Evolutionary conservation across 2,329 filamentous ascomycete genomes (phyloP).

Genomic region (Xylaria sp.): DNA sequence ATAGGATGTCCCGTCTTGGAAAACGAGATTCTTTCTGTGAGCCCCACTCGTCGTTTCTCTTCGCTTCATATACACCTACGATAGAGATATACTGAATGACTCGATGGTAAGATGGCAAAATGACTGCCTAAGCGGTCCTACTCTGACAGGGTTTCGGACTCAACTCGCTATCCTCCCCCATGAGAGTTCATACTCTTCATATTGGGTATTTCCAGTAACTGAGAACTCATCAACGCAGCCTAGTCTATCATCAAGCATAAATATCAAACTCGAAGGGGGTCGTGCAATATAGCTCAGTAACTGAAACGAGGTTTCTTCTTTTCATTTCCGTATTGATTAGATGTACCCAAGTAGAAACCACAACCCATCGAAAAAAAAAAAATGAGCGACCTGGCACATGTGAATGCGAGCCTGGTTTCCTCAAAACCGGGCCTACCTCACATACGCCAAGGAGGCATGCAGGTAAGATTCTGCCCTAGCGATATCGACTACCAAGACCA

Average conservation of each 20-base stretch:
- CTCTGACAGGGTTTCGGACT: neutral
- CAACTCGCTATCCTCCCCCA: neutral
- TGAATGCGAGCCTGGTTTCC: neutral
- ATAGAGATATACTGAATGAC: neutral
- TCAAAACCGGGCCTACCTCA: too few relatives aligned
- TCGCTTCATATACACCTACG: neutral
- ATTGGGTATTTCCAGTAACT: neutral
- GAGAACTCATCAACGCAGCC: neutral
- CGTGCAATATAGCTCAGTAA: neutral
- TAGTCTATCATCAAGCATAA: neutral
- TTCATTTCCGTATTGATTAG: neutral
- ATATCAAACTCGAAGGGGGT: neutral
- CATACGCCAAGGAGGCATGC: conserved; percentile 9
- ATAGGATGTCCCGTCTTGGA: conserved; percentile 4
- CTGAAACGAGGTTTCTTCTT: neutral
- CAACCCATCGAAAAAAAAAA: neutral
- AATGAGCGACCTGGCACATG: neutral
- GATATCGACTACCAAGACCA: conserved; percentile 6
- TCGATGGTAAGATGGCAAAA: neutral
- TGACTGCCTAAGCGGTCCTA: neutral
- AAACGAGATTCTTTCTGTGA: neutral
- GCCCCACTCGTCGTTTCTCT: neutral
- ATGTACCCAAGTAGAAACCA: neutral
- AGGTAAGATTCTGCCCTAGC: conserved; percentile 21
- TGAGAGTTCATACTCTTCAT: neutral